These are phyloP conservation scores for Lachancea nothofagi DNA, from an alignment of 805 yeast species.

Conservation along the genomic window DNA sequence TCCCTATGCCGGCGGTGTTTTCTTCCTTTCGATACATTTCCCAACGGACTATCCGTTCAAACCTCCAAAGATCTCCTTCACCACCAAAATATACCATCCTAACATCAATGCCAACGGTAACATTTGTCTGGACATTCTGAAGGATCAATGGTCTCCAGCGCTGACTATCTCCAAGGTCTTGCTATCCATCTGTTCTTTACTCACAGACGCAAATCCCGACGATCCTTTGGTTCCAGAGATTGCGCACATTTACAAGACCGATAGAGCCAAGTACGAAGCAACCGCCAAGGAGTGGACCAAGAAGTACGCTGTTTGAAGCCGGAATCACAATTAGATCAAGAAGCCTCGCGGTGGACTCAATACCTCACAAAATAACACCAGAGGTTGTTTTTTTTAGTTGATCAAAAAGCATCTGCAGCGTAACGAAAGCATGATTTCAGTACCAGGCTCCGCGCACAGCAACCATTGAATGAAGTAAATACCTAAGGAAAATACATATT, in stretches of 20 bases:
- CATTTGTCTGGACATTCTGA: constrained; percentile 92
- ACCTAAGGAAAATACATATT: no score
- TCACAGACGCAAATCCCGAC: constrained; percentile 97
- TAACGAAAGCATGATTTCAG: no score
- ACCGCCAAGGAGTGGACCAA: constrained; percentile 98
- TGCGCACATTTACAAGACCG: constrained; percentile 93
- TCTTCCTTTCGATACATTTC: constrained; percentile 92
- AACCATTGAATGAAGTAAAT: no score
- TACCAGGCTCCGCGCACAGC: no score
- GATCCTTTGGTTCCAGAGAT: constrained; percentile 99
- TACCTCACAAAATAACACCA: no score
- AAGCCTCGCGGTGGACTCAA: no score
- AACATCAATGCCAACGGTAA: constrained; percentile 94
- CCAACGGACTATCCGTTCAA: constrained; percentile 99
- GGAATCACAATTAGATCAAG: background rate
- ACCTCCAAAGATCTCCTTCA: constrained; percentile 91
- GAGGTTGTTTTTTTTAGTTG: no score
- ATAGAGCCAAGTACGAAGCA: constrained; percentile 88
- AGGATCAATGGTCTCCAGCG: constrained; percentile 99
- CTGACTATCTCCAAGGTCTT: constrained; percentile 92
- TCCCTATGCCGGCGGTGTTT: constrained; percentile 85
- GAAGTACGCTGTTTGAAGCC: constrained; percentile 79
- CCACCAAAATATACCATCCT: constrained; percentile 96
- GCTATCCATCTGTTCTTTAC: constrained; percentile 87
- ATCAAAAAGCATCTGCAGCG: no score